These are phyloP conservation scores for Phytopythium kandeliae DNA, from an alignment of 352 stramenopile genomes.

Conservation along the genomic window DNA sequence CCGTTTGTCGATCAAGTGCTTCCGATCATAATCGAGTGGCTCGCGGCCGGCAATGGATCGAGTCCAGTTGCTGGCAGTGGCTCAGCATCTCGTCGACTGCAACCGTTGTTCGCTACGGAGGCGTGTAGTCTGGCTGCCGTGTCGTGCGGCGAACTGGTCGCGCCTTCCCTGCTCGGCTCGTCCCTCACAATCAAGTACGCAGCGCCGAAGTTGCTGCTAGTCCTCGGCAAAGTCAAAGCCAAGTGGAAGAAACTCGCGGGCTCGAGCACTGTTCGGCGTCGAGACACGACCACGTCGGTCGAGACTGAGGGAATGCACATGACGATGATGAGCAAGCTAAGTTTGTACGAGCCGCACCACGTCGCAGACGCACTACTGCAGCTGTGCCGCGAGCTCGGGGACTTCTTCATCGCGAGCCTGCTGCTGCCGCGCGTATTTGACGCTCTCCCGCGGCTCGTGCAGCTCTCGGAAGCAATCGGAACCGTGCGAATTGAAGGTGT, in stretches of 20 bases:
- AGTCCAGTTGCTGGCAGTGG: constrained; percentile 1
- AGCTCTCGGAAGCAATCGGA: constrained; percentile 57
- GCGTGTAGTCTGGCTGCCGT: constrained; percentile 36
- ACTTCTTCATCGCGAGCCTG: constrained; percentile 33
- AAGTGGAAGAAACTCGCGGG: constrained; percentile 56
- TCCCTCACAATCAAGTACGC: constrained; percentile 59
- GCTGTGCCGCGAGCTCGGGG: constrained; percentile 52
- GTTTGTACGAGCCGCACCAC: constrained; percentile 59
- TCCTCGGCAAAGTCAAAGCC: constrained; percentile 43
- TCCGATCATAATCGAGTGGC: constrained; percentile 64
- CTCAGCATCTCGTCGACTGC: constrained; percentile 11
- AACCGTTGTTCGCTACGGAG: constrained; percentile 37
- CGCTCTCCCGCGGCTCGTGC: constrained; percentile 44
- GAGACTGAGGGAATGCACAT: constrained; percentile 43
- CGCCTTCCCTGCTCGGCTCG: constrained; percentile 41
- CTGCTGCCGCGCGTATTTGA: constrained; percentile 60
- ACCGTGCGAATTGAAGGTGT: constrained; percentile 59
- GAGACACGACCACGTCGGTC: constrained; percentile 23
- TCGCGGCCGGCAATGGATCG: constrained; percentile 20
- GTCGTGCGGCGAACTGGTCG: constrained; percentile 44
- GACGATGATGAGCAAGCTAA: constrained; percentile 51
- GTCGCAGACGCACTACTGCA: constrained; percentile 60
- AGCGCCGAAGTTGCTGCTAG: constrained; percentile 40
- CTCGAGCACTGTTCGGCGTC: constrained; percentile 26
- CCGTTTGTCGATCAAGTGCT: constrained; percentile 49